These are phyloP conservation scores for Pinus taeda DNA, from an alignment of 75 land plant genomes.

Conservation along the genomic window DNA sequence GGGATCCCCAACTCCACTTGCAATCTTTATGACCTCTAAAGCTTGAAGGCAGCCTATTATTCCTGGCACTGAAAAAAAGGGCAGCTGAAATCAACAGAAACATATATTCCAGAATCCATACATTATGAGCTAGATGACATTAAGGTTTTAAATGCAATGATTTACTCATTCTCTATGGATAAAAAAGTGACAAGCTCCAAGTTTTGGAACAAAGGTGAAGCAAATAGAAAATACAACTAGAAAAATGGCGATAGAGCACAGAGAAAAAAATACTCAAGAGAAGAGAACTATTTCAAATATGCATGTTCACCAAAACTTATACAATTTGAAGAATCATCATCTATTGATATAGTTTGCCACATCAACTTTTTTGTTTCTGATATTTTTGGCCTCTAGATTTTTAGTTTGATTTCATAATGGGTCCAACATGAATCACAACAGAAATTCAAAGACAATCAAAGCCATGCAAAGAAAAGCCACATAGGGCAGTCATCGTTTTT, in stretches of 20 bases:
- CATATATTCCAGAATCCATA: background rate
- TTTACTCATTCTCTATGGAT: background rate
- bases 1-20: constrained; percentile 89
- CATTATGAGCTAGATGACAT: background rate
- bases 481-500: too few species aligned
- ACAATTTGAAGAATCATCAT: background rate
- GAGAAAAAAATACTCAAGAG: too few species aligned
- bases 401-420: background rate
- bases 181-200: background rate
- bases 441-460: too few species aligned
- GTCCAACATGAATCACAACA: background rate
- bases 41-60: constrained; percentile 96
- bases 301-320: background rate
- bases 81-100: background rate
- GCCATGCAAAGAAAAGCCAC: too few species aligned
- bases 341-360: background rate
- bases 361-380: background rate
- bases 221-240: background rate
- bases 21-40: constrained; percentile 90
- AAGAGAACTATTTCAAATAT: background rate
- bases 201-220: background rate
- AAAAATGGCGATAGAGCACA: too few species aligned
- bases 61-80: constrained; percentile 72
- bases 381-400: too few species aligned
- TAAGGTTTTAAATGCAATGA: background rate